phyloP scores from a whole-genome alignment of 2,329 filamentous ascomycete genomes.

The Penicillium sp. region DNA sequence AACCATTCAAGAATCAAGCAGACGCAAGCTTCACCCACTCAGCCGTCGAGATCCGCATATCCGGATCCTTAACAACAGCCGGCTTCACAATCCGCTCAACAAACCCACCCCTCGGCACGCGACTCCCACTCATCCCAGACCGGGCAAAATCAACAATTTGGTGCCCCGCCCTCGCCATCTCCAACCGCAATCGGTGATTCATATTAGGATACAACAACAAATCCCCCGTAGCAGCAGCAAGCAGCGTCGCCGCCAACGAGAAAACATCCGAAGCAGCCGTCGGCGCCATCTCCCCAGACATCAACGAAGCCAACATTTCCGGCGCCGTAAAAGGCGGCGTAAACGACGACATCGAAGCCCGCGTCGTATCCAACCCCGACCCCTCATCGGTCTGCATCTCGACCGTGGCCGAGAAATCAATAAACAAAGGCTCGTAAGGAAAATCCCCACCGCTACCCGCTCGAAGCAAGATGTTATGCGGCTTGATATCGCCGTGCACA shows the following conservation, averaged over 20 bases:
- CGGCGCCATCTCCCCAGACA: conserved; percentile 33
- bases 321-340: conserved; percentile 49
- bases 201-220: conserved; percentile 44
- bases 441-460: conserved; percentile 23
- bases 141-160: conserved; percentile 44
- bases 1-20: not conserved
- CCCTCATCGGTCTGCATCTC: conserved; percentile 15
- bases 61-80: conserved; percentile 42
- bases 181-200: conserved; percentile 42
- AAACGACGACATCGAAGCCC: conserved; percentile 38
- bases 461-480: conserved; percentile 45
- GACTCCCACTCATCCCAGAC: conserved; percentile 36
- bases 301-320: conserved; percentile 43
- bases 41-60: conserved; percentile 30
- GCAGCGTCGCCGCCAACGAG: conserved; percentile 46
- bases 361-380: conserved; percentile 13
- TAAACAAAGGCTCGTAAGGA: conserved; percentile 43
- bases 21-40: conserved; percentile 34
- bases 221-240: conserved; percentile 48
- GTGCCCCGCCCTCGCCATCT: conserved; percentile 47
- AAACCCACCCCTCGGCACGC: conserved; percentile 42
- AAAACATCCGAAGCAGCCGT: conserved; percentile 47
- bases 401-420: conserved; percentile 48
- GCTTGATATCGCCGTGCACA: conserved; percentile 52
- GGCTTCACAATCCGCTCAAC: conserved; percentile 42